These are phyloP conservation scores for Trichoderma asperellum DNA, from an alignment of 2,329 filamentous ascomycete species.

Conservation along the genomic window DNA sequence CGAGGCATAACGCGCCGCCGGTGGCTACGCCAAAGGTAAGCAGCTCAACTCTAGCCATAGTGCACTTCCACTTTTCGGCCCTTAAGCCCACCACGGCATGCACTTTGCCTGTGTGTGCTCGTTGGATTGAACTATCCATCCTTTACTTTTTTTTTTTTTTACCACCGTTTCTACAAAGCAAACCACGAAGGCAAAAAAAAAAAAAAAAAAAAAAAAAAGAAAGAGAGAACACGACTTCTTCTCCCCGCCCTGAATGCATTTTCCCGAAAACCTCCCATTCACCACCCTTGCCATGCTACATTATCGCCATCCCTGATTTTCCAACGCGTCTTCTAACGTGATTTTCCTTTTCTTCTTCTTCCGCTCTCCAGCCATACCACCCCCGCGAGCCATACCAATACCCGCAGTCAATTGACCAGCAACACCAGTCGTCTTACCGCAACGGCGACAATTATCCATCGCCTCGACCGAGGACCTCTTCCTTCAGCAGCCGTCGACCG, in stretches of 20 bases:
- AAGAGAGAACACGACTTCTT: neutral
- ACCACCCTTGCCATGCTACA: slow-evolving; percentile 20
- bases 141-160: neutral
- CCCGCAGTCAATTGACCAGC: slow-evolving; percentile 49
- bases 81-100: slow-evolving; percentile 9
- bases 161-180: slow-evolving; percentile 5
- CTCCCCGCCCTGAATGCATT: slow-evolving; percentile 6
- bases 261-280: slow-evolving; percentile 24
- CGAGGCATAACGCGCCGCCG: slow-evolving; percentile 52
- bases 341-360: slow-evolving; percentile 30
- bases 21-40: slow-evolving; percentile 54
- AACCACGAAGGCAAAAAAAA: neutral
- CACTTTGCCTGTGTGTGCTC: slow-evolving; percentile 25
- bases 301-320: slow-evolving; percentile 25
- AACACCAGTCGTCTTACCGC: slow-evolving; percentile 51
- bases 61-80: slow-evolving; percentile 30
- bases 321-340: slow-evolving; percentile 35
- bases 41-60: slow-evolving; percentile 32
- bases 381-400: slow-evolving; percentile 57
- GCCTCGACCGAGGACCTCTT: slow-evolving; percentile 48
- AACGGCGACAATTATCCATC: slow-evolving; percentile 54
- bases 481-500: slow-evolving; percentile 47
- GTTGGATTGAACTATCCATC: neutral
- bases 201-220: neutral
- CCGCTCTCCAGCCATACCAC: slow-evolving; percentile 40